Conservation (phyloP, 2,329 filamentous ascomycete species). For the Dactylonectria macrodidyma region DNA sequence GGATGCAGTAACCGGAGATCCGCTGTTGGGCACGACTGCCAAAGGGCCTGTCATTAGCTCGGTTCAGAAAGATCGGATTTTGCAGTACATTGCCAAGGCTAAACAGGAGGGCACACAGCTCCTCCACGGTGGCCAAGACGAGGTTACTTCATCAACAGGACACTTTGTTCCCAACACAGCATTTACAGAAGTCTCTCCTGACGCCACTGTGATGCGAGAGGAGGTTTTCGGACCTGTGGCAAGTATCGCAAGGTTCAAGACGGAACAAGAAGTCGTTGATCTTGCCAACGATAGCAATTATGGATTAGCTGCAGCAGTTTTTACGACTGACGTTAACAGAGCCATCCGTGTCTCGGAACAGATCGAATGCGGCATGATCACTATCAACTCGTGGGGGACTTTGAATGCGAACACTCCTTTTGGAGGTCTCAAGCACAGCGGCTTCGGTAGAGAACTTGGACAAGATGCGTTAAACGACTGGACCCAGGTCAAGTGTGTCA, state of each 20-base stretch:
- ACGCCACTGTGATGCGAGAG: slow-evolving; percentile 37
- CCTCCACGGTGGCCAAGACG: slow-evolving; percentile 32
- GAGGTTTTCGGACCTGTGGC: slow-evolving; percentile 50
- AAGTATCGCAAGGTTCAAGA: slow-evolving; percentile 15
- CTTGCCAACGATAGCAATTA: slow-evolving; percentile 59
- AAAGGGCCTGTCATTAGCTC: slow-evolving; percentile 66
- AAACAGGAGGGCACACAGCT: slow-evolving; percentile 37
- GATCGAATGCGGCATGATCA: neutral
- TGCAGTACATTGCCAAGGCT: slow-evolving; percentile 61
- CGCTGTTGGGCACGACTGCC: slow-evolving; percentile 50
- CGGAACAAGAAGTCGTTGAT: neutral
- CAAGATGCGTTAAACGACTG: too few species aligned
- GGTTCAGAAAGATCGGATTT: slow-evolving; percentile 64
- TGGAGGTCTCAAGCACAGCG: slow-evolving; percentile 3
- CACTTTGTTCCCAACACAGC: slow-evolving; percentile 51
- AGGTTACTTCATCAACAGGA: slow-evolving; percentile 28
- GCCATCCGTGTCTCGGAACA: neutral
- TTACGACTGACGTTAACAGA: slow-evolving; percentile 63
- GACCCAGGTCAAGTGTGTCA: too few species aligned
- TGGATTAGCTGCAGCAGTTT: slow-evolving; percentile 67
- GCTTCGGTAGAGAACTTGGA: too few species aligned
- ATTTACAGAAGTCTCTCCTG: slow-evolving; percentile 43
- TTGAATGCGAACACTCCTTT: slow-evolving; percentile 6
- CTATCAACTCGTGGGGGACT: slow-evolving; percentile 1
- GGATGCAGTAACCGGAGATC: slow-evolving; percentile 35